These are phyloP conservation scores for Naganishia cerealis DNA, from an alignment of 1,284 basidiomycete species.

Conservation along the genomic window DNA sequence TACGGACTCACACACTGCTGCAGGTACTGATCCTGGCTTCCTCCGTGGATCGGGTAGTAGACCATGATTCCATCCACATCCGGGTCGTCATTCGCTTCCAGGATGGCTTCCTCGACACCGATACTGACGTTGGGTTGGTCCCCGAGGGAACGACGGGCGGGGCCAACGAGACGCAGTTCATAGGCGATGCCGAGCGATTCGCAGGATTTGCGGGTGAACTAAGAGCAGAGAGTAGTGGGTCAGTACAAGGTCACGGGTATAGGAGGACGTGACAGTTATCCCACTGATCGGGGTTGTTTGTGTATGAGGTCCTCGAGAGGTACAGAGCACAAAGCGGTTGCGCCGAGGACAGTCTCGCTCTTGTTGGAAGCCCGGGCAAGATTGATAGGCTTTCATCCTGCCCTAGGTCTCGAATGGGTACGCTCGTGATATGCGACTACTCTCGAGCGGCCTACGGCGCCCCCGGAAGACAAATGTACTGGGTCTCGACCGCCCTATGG, in stretches of 20 bases:
- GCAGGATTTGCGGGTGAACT: constrained; percentile 87
- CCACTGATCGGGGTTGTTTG: too few species aligned
- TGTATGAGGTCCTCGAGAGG: too few species aligned
- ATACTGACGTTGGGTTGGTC: constrained; percentile 60
- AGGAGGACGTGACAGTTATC: too few species aligned
- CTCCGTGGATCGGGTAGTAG: constrained; percentile 89
- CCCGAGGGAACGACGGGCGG: constrained; percentile 53
- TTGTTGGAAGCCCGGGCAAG: not conserved
- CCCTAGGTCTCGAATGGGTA: not conserved
- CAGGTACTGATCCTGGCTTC: constrained; percentile 90
- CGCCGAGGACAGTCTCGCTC: too few species aligned
- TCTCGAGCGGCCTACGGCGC: constrained; percentile 3
- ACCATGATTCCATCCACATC: constrained; percentile 95
- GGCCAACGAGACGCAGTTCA: constrained; percentile 69
- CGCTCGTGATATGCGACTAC: not conserved
- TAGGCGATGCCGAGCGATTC: constrained; percentile 84
- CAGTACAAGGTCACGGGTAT: not conserved
- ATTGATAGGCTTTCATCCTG: too few species aligned
- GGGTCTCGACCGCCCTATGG: not conserved
- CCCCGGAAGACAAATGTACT: not conserved
- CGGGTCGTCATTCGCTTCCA: constrained; percentile 86
- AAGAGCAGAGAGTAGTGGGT: not conserved
- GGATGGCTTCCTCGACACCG: constrained; percentile 88
- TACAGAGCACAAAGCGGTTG: too few species aligned
- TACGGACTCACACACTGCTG: constrained; percentile 91